These are phyloP conservation scores for Carex cristatella DNA, from an alignment of 176 grass and related monocot species.

Conservation along the genomic window DNA sequence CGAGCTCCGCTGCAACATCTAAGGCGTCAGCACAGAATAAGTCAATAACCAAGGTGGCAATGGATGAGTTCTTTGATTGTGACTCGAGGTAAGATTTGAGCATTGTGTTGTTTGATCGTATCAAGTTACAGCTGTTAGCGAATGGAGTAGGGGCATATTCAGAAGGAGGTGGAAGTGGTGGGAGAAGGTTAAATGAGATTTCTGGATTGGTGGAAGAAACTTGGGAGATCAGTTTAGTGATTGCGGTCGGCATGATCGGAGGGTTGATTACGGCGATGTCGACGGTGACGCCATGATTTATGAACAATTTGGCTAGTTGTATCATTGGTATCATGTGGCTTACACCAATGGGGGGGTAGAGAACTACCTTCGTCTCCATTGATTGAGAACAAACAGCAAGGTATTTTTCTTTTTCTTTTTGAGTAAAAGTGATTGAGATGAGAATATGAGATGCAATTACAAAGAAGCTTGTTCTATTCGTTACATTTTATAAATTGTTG, in stretches of 20 bases:
- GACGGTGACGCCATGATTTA: slow-evolving; percentile 27
- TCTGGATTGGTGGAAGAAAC: slow-evolving; percentile 27
- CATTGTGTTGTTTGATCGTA: slow-evolving; percentile 17
- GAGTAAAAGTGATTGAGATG: not conserved
- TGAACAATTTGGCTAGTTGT: slow-evolving; percentile 48
- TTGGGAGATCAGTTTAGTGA: not conserved
- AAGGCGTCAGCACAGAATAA: slow-evolving; percentile 43
- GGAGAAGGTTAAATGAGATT: slow-evolving; percentile 39
- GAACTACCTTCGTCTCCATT: slow-evolving; percentile 30
- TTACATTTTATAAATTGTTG: not conserved
- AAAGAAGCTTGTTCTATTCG: not conserved
- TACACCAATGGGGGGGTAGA: slow-evolving; percentile 40
- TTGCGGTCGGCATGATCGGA: slow-evolving; percentile 14
- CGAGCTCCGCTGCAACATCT: slow-evolving; percentile 14
- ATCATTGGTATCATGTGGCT: slow-evolving; percentile 62
- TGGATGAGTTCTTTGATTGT: slow-evolving; percentile 21
- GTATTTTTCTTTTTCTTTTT: not conserved
- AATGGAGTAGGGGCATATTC: slow-evolving; percentile 17
- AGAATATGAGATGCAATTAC: not conserved
- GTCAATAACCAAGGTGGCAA: slow-evolving; percentile 42
- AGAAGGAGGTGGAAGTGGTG: slow-evolving; percentile 10
- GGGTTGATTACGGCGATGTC: slow-evolving; percentile 31
- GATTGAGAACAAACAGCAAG: not conserved
- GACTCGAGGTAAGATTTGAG: slow-evolving; percentile 34
- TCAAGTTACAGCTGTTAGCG: slow-evolving; percentile 21